Base-by-base conservation (phyloP, 2,329 filamentous ascomycete species). In the Fusarium solani-melongenae region DNA sequence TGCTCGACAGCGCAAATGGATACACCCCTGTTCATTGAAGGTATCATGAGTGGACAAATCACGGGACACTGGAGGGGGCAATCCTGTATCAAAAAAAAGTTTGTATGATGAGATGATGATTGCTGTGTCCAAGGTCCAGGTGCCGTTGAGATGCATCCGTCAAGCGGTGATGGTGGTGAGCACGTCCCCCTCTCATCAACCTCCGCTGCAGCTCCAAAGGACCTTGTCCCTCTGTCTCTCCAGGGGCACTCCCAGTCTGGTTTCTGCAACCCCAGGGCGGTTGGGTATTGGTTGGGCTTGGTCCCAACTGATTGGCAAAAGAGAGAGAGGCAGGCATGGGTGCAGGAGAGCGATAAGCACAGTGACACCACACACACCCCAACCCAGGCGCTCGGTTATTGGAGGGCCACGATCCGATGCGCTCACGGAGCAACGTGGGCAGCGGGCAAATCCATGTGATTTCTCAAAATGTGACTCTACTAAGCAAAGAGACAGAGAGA, bases 91-190 rank as follows among this genome's bases (percentile, higher is more conserved):
- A 38, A 38, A n/a, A 38, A n/a, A 57, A 38, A 39, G 55, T 57
- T 57, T 57, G 22, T 27, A 57, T 57, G 33, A 27, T 38, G 55
- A 57, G 55, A 57, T 57, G 55, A 57, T 38, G 33, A 57, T 57
- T 34, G 51, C 33, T 58, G 20, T 41, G 6, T 14, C 65, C 33
- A 61, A 31, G 66, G 66, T 65, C 46, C 36, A 65, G 55, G 60
- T 36, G 53, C 34, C 31, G 51, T 60, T 41, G 29, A 41, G 55
- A 34, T 34, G 31, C 49, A 66, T 49, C 51, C 64, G 44, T 59
- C 57, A 63, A 65, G 62, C 62, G 69, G 67, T 70, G 67, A 51
- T 71, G 67, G 53, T 71, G 69, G 67, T 70, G 62, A 41, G 69
- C 67, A 71, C 69, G 58, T 66, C 15, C 62, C 61, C 29, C n/a